Percentiles rank a stretch among this genome's conserved stretches.
Conservation (phyloP, 1,139 yeast species). For the Candida buenavistaensis region DNA sequence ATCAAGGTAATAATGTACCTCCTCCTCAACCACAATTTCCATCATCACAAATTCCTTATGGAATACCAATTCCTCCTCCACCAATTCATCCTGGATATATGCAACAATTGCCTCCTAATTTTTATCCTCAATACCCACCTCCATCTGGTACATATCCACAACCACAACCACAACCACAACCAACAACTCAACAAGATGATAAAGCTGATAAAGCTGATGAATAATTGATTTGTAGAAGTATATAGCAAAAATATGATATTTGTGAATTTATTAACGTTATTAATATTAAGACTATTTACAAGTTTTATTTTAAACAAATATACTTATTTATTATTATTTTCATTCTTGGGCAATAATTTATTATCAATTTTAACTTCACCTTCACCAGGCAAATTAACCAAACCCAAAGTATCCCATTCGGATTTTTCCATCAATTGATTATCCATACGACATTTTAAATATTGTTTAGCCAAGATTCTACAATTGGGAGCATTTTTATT, state of each 20-base stretch:
- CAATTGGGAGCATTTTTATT: constrained; percentile 91
- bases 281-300: constrained; percentile 1
- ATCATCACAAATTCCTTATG: constrained; percentile 16
- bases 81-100: constrained; percentile 13
- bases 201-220: too few species aligned
- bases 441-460: constrained; percentile 88
- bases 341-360: constrained; percentile 30
- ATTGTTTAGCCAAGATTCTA: constrained; percentile 75
- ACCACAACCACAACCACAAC: constrained; percentile 1
- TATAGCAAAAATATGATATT: not conserved
- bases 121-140: constrained; percentile 21
- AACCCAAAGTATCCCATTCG: constrained; percentile 80
- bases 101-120: constrained; percentile 37
- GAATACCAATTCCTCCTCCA: constrained; percentile 17
- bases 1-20: constrained; percentile 31
- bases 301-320: not conserved
- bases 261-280: not conserved
- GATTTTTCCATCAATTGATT: constrained; percentile 81
- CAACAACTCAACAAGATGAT: not conserved
- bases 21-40: constrained; percentile 17
- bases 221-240: too few species aligned
- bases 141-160: constrained; percentile 3
- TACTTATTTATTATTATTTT: constrained; percentile 2
- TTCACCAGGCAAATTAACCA: constrained; percentile 57
- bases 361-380: constrained; percentile 10